phyloP scores from a whole-genome alignment of 495 filamentous ascomycete genomes.

The Penicillium desertorum region DNA sequence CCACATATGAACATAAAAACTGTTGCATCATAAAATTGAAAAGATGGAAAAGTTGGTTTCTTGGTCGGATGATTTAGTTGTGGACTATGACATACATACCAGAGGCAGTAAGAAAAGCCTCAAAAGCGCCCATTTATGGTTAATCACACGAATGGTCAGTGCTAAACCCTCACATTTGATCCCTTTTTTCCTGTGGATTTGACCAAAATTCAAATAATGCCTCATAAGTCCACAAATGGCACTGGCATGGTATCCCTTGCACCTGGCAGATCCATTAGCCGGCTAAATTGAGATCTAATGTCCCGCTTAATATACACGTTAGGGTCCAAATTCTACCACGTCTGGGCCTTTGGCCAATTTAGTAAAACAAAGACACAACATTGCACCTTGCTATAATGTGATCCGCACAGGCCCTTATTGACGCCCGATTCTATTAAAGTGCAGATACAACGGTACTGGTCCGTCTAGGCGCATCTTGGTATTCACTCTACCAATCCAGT shows the following conservation, averaged over 20 bases:
- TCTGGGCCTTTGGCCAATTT: neutral
- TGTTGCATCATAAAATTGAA: neutral
- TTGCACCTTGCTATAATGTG: neutral
- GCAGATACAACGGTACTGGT: neutral
- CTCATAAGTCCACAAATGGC: neutral
- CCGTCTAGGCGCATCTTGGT: neutral
- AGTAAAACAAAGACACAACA: neutral
- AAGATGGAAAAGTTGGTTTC: neutral
- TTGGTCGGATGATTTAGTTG: neutral
- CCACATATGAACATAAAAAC: neutral
- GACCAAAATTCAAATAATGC: neutral
- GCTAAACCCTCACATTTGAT: conserved; percentile 2
- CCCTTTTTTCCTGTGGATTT: neutral
- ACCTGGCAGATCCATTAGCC: neutral
- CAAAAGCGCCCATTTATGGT: neutral
- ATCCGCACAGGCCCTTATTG: neutral
- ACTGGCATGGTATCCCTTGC: conserved; percentile 10
- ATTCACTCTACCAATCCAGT: neutral
- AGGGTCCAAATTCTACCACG: neutral
- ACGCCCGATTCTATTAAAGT: neutral
- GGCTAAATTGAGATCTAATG: conserved; percentile 2
- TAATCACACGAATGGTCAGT: conserved; percentile 1
- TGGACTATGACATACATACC: conserved; percentile 4
- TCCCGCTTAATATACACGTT: neutral
- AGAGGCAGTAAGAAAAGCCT: conserved; percentile 10